These are phyloP conservation scores for Lasiodiplodia sp. DNA, from an alignment of 2,329 filamentous ascomycete genomes.

Conservation along the genomic window DNA sequence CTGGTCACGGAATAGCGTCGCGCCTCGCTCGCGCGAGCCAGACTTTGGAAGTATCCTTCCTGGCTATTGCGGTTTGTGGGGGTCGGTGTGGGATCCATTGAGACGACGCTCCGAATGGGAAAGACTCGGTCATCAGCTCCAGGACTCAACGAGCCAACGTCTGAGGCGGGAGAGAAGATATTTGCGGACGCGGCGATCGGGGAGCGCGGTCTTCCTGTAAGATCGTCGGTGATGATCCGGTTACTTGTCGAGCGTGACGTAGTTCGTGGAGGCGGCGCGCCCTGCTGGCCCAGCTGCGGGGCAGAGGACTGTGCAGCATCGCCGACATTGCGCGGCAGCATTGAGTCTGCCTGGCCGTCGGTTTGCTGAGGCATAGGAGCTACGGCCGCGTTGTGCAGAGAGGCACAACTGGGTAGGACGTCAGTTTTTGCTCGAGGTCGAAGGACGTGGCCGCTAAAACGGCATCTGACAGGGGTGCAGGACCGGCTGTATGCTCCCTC, in stretches of 20 bases:
- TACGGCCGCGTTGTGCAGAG: constrained; percentile 19
- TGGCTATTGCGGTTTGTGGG: constrained; percentile 40
- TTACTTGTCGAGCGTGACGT: constrained; percentile 14
- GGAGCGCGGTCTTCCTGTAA: constrained; percentile 8
- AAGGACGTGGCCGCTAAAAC: constrained; percentile 22
- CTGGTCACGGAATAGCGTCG: constrained; percentile 42
- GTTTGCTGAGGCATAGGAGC: constrained; percentile 27
- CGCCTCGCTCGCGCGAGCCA: constrained; percentile 37
- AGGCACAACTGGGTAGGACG: constrained; percentile 13
- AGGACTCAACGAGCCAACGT: constrained; percentile 48
- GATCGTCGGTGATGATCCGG: constrained; percentile 29
- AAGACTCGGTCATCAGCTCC: constrained; percentile 70
- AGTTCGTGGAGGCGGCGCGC: not conserved
- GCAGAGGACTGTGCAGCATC: constrained; percentile 16
- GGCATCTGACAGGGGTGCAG: constrained; percentile 25
- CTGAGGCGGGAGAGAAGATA: constrained; percentile 35
- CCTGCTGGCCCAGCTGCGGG: constrained; percentile 15
- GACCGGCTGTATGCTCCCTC: constrained; percentile 20
- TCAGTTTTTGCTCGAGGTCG: constrained; percentile 12
- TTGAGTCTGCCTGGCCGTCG: constrained; percentile 14
- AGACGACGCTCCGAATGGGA: constrained; percentile 81
- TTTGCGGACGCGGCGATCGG: constrained; percentile 31
- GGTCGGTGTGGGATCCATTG: constrained; percentile 66
- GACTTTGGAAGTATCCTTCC: constrained; percentile 49
- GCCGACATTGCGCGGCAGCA: not conserved